These are phyloP conservation scores for Platanus orientalis DNA, from an alignment of 164 flowering plant species.

Conservation along the genomic window DNA sequence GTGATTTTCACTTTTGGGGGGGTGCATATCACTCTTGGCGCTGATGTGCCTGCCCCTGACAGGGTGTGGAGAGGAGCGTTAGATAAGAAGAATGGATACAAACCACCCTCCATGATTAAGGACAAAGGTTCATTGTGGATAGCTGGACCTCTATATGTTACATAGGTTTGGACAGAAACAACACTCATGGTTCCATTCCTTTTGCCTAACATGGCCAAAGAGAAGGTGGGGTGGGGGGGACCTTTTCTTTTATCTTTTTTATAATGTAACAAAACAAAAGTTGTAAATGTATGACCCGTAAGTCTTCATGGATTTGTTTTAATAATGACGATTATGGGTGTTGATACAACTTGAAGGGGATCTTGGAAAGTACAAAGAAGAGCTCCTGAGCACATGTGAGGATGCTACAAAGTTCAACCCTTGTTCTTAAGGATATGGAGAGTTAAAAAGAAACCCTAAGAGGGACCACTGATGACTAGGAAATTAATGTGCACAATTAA, in stretches of 20 bases:
- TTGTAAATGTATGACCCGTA: too few species aligned
- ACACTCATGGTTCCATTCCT: not conserved
- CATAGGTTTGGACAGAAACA: not conserved
- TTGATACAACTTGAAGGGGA: constrained; percentile 30
- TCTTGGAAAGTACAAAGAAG: constrained; percentile 4
- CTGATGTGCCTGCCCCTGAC: too few species aligned
- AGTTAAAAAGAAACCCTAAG: not conserved
- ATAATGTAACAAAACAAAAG: too few species aligned
- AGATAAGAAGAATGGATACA: too few species aligned
- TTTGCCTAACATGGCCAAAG: not conserved
- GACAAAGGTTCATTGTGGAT: too few species aligned
- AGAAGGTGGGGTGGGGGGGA: not conserved
- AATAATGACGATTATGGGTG: constrained; percentile 8
- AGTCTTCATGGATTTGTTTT: constrained; percentile 12
- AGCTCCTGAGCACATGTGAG: constrained; percentile 32
- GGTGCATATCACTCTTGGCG: too few species aligned
- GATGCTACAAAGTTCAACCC: constrained; percentile 24
- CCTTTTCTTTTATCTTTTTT: too few species aligned
- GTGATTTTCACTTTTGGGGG: too few species aligned
- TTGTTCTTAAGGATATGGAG: constrained; percentile 13
- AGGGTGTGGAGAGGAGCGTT: too few species aligned
- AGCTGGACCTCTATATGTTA: too few species aligned
- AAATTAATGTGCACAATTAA: constrained; percentile 22
- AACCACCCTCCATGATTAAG: too few species aligned
- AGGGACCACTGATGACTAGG: constrained; percentile 15